Base-by-base conservation (phyloP, 345 rosid species). In the Murraya paniculata region DNA sequence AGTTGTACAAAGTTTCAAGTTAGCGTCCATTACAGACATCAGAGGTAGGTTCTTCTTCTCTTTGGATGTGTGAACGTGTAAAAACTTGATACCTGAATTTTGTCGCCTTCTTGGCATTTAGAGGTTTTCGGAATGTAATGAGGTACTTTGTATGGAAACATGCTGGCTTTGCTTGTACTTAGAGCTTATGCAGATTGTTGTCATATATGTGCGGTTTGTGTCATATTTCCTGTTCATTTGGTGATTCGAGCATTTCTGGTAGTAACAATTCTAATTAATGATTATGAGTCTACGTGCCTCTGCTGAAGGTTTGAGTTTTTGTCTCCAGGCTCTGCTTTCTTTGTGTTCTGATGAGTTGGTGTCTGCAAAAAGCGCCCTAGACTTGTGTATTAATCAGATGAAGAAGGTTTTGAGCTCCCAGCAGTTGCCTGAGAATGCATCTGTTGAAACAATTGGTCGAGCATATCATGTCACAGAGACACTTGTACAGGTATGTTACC, bases 401-500 rank as follows among this genome's bases (percentile, higher is more conserved):
- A 93, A 82, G 86, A 90, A 83, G 82, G 90, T 95, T 24, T 84
- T 95, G 81, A 86, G 93, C 89, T 87, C 91, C 77, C 89, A 87
- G 77, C 97, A 91, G 79, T 75, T 95, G 85, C 94, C 99, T 55
- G 97, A 92, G 82, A 90, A 80, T 89, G 90, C 96, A 41, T 92
- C 99, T 70, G 89, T 94, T 86, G 99, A 95, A 86, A 92, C 89
- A 77, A 86, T 95, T 79, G 98, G 98, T 69, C 90, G 89, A 74
- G 98, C 98, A 71, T 93, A 92, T 84, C 98, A 90, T 81, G 97
- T 93, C 0, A 91, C 97, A 0, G 98, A 95, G 90, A 88, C 94
- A 79, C 89, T 93, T 86, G 92, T 89, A 57, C 99, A 95, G 98
- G 99, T 95, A 84, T 48, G 14, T 78, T 50, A 61, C 58, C 22